A percentile compares a stretch with the other conserved stretches of the same genome.
Evolutionary conservation across 768 basidiomycete species (phyloP).

Genomic region (Mycena haematopus): DNA sequence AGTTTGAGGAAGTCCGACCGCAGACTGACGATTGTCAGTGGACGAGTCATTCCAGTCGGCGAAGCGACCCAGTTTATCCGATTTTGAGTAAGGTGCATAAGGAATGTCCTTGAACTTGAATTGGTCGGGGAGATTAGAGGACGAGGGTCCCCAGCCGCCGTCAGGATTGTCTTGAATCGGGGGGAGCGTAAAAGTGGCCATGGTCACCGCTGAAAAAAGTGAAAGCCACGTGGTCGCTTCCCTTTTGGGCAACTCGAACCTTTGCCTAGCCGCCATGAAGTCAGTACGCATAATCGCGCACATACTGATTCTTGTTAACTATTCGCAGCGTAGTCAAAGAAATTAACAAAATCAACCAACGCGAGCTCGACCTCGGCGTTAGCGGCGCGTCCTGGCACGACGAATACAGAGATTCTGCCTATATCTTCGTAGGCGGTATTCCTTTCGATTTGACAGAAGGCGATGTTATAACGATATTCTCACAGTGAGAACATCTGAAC

Average conservation of each 20-base stretch:
- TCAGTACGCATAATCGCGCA: slow-evolving; percentile 44
- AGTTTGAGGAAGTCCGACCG: slow-evolving; percentile 53
- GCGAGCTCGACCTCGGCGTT: slow-evolving; percentile 81
- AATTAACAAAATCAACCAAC: slow-evolving; percentile 92
- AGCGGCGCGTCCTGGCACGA: slow-evolving; percentile 91
- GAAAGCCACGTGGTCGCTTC: slow-evolving; percentile 11
- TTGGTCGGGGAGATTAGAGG: slow-evolving; percentile 80
- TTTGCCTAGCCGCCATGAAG: slow-evolving; percentile 65
- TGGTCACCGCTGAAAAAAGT: slow-evolving; percentile 37
- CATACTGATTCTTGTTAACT: slow-evolving; percentile 19
- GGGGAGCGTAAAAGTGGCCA: slow-evolving; percentile 87
- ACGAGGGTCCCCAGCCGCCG: slow-evolving; percentile 91
- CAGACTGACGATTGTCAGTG: slow-evolving; percentile 60
- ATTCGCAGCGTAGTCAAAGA: slow-evolving; percentile 82
- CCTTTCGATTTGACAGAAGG: slow-evolving; percentile 92
- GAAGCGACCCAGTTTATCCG: slow-evolving; percentile 96
- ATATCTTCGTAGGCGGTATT: slow-evolving; percentile 92
- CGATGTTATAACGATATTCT: slow-evolving; percentile 96
- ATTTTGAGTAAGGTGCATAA: slow-evolving; percentile 98
- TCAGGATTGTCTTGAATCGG: slow-evolving; percentile 91
- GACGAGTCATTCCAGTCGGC: slow-evolving; percentile 95
- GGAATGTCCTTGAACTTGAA: slow-evolving; percentile 99
- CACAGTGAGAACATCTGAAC: slow-evolving; percentile 74
- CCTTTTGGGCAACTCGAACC: not conserved
- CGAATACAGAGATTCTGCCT: slow-evolving; percentile 97